Conservation (phyloP, 2,329 filamentous ascomycete species). For the Diaporthe capsici region DNA sequence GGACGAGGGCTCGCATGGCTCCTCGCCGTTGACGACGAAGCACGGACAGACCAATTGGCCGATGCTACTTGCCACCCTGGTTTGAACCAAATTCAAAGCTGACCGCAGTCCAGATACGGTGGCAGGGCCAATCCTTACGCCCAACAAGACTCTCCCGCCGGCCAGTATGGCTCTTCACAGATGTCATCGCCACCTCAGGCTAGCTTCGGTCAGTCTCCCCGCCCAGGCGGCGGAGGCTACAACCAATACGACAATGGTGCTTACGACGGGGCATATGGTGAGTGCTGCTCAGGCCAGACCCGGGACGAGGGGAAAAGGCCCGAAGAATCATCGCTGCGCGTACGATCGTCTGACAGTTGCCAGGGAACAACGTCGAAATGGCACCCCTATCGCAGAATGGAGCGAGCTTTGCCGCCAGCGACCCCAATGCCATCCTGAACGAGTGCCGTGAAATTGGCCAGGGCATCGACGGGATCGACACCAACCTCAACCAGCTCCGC, state of each 20-base stretch:
- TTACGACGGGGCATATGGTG: constrained; percentile 30
- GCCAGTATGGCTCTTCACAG: constrained; percentile 53
- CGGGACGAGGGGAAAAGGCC: background rate
- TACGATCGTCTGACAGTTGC: background rate
- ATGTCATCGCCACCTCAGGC: constrained; percentile 16
- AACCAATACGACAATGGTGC: constrained; percentile 8
- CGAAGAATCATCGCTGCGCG: background rate
- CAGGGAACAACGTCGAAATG: constrained; percentile 75
- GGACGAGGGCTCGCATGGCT: background rate
- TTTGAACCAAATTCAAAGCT: constrained; percentile 43
- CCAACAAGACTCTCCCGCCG: constrained; percentile 58
- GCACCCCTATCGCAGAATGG: constrained; percentile 71
- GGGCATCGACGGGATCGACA: constrained; percentile 81
- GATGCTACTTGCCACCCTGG: background rate
- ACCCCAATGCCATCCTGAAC: constrained; percentile 86
- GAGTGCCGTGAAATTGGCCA: constrained; percentile 86
- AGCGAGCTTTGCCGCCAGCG: constrained; percentile 60
- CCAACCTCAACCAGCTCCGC: constrained; percentile 79
- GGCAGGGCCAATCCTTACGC: constrained; percentile 71
- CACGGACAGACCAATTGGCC: background rate
- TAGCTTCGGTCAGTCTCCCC: constrained; percentile 39
- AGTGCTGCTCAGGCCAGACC: background rate
- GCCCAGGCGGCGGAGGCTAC: constrained; percentile 35
- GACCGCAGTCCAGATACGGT: constrained; percentile 64
- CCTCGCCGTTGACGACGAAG: background rate